Conservation (phyloP, 2,329 filamentous ascomycete genomes). For the Fusarium virguliforme region DNA sequence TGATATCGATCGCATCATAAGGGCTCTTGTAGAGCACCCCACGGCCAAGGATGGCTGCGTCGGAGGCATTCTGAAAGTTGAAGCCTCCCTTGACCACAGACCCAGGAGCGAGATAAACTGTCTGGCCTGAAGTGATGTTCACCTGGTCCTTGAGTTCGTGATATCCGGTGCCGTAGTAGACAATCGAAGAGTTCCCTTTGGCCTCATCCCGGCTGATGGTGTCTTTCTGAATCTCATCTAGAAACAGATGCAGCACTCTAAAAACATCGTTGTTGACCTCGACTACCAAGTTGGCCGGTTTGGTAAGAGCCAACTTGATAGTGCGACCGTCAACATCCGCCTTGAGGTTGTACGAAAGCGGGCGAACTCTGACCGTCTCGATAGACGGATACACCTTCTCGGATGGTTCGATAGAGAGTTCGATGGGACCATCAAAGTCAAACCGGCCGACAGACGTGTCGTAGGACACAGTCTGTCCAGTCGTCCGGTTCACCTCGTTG, state of each 20-base stretch:
- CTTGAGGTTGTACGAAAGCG: neutral
- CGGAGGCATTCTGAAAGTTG: neutral
- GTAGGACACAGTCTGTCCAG: neutral
- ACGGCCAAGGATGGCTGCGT: neutral
- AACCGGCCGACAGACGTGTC: neutral
- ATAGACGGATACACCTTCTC: neutral
- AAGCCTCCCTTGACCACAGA: neutral
- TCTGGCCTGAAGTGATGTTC: neutral
- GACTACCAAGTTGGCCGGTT: constrained; percentile 1
- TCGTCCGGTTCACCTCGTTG: constrained; percentile 3
- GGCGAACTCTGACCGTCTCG: constrained; percentile 5
- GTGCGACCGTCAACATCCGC: neutral
- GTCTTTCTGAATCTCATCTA: neutral
- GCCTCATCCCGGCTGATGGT: neutral
- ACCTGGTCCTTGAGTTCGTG: neutral
- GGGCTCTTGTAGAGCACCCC: constrained; percentile 10
- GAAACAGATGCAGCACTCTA: constrained; percentile 12
- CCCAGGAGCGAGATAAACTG: constrained; percentile 10
- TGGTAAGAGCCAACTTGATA: neutral
- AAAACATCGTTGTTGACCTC: constrained; percentile 1
- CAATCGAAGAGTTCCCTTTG: neutral
- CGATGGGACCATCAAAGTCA: constrained; percentile 3
- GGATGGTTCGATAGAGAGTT: neutral
- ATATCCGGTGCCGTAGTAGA: constrained; percentile 15
- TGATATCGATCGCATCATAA: neutral